Percentiles rank a stretch among this genome's conserved stretches.
phyloP scores from a whole-genome alignment of 805 yeast species.

The Wickerhamiella parazyma region DNA sequence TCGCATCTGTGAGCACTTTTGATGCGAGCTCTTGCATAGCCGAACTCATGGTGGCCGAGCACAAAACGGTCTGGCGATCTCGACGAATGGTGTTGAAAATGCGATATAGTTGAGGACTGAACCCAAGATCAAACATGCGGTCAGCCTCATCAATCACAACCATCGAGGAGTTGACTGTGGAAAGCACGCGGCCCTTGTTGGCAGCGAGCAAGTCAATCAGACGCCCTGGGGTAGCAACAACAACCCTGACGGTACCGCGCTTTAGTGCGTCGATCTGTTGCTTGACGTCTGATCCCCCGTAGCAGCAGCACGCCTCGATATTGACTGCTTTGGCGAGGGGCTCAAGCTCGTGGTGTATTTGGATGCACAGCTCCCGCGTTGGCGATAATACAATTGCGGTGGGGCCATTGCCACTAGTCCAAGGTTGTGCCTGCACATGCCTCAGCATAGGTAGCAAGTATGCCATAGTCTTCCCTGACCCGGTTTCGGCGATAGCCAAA shows the following conservation, averaged over 20 bases:
- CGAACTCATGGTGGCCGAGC: slow-evolving; percentile 86
- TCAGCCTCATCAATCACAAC: slow-evolving; percentile 94
- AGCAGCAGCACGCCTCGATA: slow-evolving; percentile 59
- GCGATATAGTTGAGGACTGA: slow-evolving; percentile 86
- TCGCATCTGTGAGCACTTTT: slow-evolving; percentile 46
- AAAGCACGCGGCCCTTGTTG: slow-evolving; percentile 63
- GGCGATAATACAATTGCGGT: slow-evolving; percentile 73
- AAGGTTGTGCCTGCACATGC: slow-evolving; percentile 65
- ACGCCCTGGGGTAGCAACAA: slow-evolving; percentile 93
- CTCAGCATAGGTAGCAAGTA: slow-evolving; percentile 73
- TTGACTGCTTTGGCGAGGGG: slow-evolving; percentile 40
- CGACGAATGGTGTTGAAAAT: slow-evolving; percentile 66
- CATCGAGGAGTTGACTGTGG: slow-evolving; percentile 55
- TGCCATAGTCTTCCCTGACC: slow-evolving; percentile 90
- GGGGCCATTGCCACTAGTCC: slow-evolving; percentile 50
- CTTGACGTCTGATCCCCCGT: slow-evolving; percentile 80
- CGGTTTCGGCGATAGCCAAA: slow-evolving; percentile 91
- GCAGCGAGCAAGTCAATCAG: slow-evolving; percentile 78
- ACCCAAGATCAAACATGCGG: slow-evolving; percentile 91
- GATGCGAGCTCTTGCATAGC: slow-evolving; percentile 66
- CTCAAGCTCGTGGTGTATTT: slow-evolving; percentile 54
- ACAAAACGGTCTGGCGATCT: slow-evolving; percentile 76
- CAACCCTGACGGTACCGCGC: slow-evolving; percentile 52
- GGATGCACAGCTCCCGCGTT: slow-evolving; percentile 82
- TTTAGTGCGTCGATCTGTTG: slow-evolving; percentile 69